These are phyloP conservation scores for Amborella trichopoda DNA, from an alignment of 164 flowering plant genomes.

Conservation along the genomic window DNA sequence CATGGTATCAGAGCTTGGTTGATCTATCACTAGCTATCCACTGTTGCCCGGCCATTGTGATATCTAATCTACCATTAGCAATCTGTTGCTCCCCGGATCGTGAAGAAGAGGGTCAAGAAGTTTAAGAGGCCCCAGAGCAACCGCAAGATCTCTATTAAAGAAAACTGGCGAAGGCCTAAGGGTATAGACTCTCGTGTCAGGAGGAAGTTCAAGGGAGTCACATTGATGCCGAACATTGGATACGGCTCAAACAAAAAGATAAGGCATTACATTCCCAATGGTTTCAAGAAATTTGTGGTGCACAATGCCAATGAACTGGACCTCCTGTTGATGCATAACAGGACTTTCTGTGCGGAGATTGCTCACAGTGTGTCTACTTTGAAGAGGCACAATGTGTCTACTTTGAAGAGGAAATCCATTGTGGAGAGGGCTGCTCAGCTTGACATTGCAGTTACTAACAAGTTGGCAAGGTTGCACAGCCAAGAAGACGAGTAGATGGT, in stretches of 20 bases:
- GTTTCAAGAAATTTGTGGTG: constrained; percentile 70
- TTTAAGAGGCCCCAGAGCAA: constrained; percentile 27
- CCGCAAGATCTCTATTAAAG: constrained; percentile 24
- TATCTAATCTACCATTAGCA: too few relatives aligned
- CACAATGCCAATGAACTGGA: constrained; percentile 60
- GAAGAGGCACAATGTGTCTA: constrained; percentile 51
- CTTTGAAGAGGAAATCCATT: constrained; percentile 56
- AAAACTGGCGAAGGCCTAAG: constrained; percentile 73
- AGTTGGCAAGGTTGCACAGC: constrained; percentile 69
- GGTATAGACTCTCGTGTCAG: constrained; percentile 82
- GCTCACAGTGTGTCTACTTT: too few relatives aligned
- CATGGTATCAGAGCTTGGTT: too few relatives aligned
- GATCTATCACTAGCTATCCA: too few relatives aligned
- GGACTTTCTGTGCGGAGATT: constrained; percentile 71
- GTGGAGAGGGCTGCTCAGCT: constrained; percentile 72
- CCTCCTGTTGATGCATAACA: constrained; percentile 75
- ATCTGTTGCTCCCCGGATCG: too few relatives aligned
- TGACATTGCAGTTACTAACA: constrained; percentile 73
- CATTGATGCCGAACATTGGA: constrained; percentile 69
- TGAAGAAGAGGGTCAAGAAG: constrained; percentile 29
- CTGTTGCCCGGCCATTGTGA: too few relatives aligned
- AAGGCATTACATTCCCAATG: constrained; percentile 69
- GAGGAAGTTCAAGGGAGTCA: constrained; percentile 62
- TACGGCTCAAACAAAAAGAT: constrained; percentile 79
- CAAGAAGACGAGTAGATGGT: constrained; percentile 59